Conservation (phyloP, 306 rosid genomes). For the Prosopis cineraria region DNA sequence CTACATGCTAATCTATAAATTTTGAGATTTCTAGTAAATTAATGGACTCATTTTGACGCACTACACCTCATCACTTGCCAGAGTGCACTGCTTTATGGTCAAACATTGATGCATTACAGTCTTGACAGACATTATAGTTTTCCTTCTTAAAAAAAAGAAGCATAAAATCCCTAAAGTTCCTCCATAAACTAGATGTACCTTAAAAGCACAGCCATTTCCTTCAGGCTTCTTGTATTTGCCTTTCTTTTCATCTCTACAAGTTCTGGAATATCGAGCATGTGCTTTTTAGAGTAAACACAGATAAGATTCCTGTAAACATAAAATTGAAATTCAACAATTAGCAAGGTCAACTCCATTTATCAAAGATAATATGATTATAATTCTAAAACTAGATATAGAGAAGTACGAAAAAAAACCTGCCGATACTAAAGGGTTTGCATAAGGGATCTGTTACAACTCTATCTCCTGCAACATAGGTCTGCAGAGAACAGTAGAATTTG, state of each 20-base stretch:
- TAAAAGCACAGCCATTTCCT: conserved; percentile 92
- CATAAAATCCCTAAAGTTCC: not conserved
- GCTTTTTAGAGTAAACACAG: conserved; percentile 98
- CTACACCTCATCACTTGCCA: not conserved
- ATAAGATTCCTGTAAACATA: conserved; percentile 74
- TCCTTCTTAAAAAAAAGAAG: not conserved
- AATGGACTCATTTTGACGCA: conserved; percentile 3
- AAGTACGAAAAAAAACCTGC: conserved; percentile 67
- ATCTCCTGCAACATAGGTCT: conserved; percentile 96
- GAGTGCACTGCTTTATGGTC: conserved; percentile 5
- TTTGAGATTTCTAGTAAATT: conserved; percentile 12
- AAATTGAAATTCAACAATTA: not conserved
- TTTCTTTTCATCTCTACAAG: conserved; percentile 84
- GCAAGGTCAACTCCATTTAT: conserved; percentile 19
- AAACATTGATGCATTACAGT: conserved; percentile 28
- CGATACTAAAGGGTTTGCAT: conserved; percentile 98
- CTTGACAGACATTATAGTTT: not conserved
- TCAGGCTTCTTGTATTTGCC: conserved; percentile 85
- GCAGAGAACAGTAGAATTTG: conserved; percentile 42
- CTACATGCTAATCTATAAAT: conserved; percentile 20
- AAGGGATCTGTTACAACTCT: conserved; percentile 91
- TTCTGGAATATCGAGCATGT: conserved; percentile 86
- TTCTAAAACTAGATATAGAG: conserved; percentile 24
- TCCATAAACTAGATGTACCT: conserved; percentile 54
- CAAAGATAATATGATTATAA: conserved; percentile 20